Evolutionary conservation across 768 basidiomycete genomes (phyloP), one percentile per base, ranked within the genome.

Genomic region (Hygrocybe coccinea): DNA sequence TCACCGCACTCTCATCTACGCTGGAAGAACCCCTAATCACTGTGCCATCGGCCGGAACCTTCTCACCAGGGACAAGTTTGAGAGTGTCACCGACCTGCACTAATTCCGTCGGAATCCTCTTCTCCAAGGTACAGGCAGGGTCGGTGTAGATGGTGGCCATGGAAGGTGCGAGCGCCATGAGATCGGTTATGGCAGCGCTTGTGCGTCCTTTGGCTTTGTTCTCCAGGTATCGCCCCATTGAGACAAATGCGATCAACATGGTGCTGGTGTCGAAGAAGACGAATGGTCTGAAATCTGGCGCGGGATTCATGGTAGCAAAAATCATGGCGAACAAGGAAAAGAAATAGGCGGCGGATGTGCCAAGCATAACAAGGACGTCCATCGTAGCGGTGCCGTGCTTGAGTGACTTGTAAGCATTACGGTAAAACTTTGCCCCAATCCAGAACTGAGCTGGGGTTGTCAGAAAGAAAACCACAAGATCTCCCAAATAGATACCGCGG

Each of bases 201-300:
- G 97, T 98, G 72, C 90, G 91, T 29, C 97, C 95, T 71, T 98
- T 98, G 46, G 97, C 97, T 54, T 86, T 82, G 72, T 98, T 98
- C 74, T 98, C 97, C 48, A 98, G 80, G 72, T 87, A 97, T 22
- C 97, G 85, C 4, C 97, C 97, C 12, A 98, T 81, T 2, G 92
- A 95, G 63, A 98, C 89, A 69, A 99, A 98, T 75, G 87, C 90
- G 79, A 99, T 87, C 58, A 99, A 76, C 97, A 97, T 98, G 17
- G 97, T 97, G 65, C 92, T 97, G 1, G 97, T 98, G 73, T 99
- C 97, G 74, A 98, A 98, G 73, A 98, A 98, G 44, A 93, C 80
- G 67, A 87, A 81, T 1, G 97, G 95, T 17, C 82, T 86, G 66
- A 79, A 91, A 41, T 78, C 78, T 0, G 86, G 79, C 9, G 86